phyloP scores from a whole-genome alignment of 768 basidiomycete genomes.

The Gelatoporia subvermispora region DNA sequence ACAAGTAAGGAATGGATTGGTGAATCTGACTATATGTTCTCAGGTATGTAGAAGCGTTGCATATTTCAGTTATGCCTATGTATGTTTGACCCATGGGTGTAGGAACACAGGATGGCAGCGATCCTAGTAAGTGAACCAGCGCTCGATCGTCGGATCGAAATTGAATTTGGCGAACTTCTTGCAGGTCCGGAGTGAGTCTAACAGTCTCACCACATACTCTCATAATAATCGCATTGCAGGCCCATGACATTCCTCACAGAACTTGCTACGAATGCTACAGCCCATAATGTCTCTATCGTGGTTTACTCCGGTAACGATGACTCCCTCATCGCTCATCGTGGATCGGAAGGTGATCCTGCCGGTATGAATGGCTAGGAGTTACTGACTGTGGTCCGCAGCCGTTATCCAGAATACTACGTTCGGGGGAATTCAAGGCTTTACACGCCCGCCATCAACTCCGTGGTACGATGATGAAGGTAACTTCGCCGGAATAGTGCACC shows the following conservation, averaged over 20 bases:
- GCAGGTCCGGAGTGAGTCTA: constrained; percentile 31
- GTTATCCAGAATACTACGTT: constrained; percentile 69
- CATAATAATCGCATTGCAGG: constrained; percentile 24
- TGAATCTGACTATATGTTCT: constrained; percentile 25
- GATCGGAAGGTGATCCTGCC: constrained; percentile 49
- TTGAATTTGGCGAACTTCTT: neutral
- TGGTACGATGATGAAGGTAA: constrained; percentile 58
- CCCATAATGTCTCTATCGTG: constrained; percentile 45
- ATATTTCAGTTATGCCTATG: neutral
- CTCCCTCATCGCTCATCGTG: constrained; percentile 55
- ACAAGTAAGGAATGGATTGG: constrained; percentile 44
- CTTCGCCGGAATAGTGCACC: constrained; percentile 66
- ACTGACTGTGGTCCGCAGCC: constrained; percentile 1
- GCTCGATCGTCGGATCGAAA: neutral
- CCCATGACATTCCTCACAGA: constrained; percentile 62
- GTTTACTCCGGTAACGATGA: constrained; percentile 71
- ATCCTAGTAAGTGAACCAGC: constrained; percentile 10
- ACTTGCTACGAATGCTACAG: constrained; percentile 60
- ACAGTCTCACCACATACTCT: no score
- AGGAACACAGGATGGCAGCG: neutral
- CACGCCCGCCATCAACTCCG: constrained; percentile 59
- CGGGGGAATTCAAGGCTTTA: constrained; percentile 72
- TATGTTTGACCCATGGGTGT: neutral
- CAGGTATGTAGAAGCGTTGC: constrained; percentile 10
- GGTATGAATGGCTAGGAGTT: neutral